Base-by-base conservation (phyloP, 148 eudicot species). In the Fallopia convolvulus region DNA sequence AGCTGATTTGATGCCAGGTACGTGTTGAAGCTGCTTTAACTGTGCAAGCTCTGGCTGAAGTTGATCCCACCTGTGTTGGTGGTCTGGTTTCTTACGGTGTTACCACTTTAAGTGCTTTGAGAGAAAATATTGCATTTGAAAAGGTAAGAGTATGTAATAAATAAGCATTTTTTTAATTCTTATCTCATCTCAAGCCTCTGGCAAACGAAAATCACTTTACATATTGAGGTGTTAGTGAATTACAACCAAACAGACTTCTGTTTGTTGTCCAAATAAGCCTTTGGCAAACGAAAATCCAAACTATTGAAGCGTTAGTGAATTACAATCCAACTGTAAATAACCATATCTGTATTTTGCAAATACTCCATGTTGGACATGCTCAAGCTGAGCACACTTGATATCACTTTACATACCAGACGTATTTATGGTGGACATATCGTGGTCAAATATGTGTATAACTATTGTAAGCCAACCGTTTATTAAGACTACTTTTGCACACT, bases 31-130 rank as follows among this genome's bases (percentile, higher is more conserved):
- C 99, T 82, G 97, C 97, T 81, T 81, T 95, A 86, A 87, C 94
- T 49, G 63, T 92, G 83, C 89, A 96, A 75, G 87, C 90, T 60
- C 78, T 95, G 83, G 97, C 97, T 77, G 99, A 95, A 89, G 97
- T 95, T 88, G 99, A 95, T 85, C 99, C 99, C 50, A 88, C 94
- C 49, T 92, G 97, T 83, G 97, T 95, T 84, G 91, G 99, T 78
- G 99, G 99, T 78, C 85, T 95, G 90, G 89, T 95, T 78, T 92
- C 97, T 77, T 95, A 84, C 83, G 97, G 94, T 68, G 88, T 88
- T 81, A 92, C 99, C 13, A 90, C 85, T 74, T 83, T 95, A 61
- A 83, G 82, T 74, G 97, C 97, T 77, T 84, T 87, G 52, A 89
- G 97, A 82, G 99, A 95, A 83, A 95, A 86, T 84, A 85, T 89